Percentiles rank a stretch among this genome's conserved stretches.
These are phyloP conservation scores for Skeletonema potamos DNA, from an alignment of 108 stramenopile species.

Conservation along the genomic window DNA sequence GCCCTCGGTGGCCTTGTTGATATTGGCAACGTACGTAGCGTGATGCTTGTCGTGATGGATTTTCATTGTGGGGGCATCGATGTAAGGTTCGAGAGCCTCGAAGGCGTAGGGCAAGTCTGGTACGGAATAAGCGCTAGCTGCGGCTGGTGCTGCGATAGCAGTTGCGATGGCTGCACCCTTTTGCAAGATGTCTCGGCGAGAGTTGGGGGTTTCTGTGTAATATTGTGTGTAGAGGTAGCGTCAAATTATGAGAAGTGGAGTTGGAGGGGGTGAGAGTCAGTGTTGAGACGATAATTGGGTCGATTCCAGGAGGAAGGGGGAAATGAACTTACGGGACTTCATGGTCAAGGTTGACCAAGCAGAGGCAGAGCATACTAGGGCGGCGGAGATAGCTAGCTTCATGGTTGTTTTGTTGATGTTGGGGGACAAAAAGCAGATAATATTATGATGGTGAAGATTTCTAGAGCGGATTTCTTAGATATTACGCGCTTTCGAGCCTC, in stretches of 20 bases:
- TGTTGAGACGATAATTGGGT: neutral
- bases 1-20: slow-evolving; percentile 86
- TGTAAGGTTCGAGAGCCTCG: slow-evolving; percentile 94
- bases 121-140: slow-evolving; percentile 79
- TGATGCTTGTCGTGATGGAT: slow-evolving; percentile 96
- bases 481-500: neutral
- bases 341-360: slow-evolving; percentile 70
- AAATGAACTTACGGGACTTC: slow-evolving; percentile 58
- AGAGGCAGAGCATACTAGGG: slow-evolving; percentile 54
- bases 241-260: slow-evolving; percentile 8
- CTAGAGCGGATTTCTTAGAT: too few relatives aligned
- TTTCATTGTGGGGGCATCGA: slow-evolving; percentile 96
- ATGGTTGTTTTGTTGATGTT: slow-evolving; percentile 36
- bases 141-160: slow-evolving; percentile 49
- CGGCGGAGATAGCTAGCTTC: slow-evolving; percentile 45
- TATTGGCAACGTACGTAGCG: slow-evolving; percentile 85
- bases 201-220: slow-evolving; percentile 37
- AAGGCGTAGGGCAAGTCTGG: slow-evolving; percentile 92
- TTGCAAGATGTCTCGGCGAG: slow-evolving; percentile 68
- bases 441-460: neutral
- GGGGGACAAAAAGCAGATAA: too few relatives aligned
- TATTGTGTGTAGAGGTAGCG: neutral
- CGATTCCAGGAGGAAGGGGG: neutral
- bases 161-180: slow-evolving; percentile 68
- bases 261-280: slow-evolving; percentile 5